A percentile compares a stretch with the other conserved stretches of the same genome.
These are phyloP conservation scores for Lodderomyces parapsilosis DNA, from an alignment of 1,139 yeast species.

Conservation along the genomic window DNA sequence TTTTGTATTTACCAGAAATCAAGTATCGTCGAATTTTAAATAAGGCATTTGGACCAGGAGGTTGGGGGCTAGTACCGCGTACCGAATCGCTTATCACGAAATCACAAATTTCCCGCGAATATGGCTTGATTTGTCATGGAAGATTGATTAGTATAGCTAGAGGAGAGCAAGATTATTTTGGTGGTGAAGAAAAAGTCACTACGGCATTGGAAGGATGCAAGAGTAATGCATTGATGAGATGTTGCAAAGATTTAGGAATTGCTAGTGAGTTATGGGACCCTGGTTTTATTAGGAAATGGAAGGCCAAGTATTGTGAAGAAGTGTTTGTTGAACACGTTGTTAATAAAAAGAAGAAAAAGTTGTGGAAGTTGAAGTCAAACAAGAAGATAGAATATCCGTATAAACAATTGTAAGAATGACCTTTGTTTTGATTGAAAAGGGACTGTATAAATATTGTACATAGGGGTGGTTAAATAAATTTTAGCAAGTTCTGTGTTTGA, in stretches of 20 bases:
- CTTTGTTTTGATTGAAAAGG: too few species aligned
- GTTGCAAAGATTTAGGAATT: constrained; percentile 94
- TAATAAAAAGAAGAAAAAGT: constrained; percentile 81
- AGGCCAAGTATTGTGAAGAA: constrained; percentile 73
- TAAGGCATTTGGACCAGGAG: constrained; percentile 96
- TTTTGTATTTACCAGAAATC: constrained; percentile 88
- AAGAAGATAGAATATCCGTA: constrained; percentile 13
- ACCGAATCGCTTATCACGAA: constrained; percentile 77
- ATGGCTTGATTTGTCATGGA: constrained; percentile 84
- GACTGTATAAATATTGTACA: constrained; percentile 5
- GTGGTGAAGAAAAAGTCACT: constrained; percentile 77
- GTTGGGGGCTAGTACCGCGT: constrained; percentile 97
- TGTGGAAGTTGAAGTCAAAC: constrained; percentile 67
- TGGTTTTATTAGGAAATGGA: constrained; percentile 76
- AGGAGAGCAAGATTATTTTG: constrained; percentile 93
- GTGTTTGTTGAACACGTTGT: constrained; percentile 82
- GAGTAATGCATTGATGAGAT: constrained; percentile 94
- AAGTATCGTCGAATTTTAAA: constrained; percentile 87
- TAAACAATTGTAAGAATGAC: constrained; percentile 6
- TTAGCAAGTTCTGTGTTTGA: too few species aligned
- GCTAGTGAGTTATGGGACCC: constrained; percentile 99
- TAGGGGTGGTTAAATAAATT: too few species aligned
- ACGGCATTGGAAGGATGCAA: constrained; percentile 98
- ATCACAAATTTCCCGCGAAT: constrained; percentile 73
- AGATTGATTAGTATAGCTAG: constrained; percentile 88